These are phyloP conservation scores for Senecio squalidus DNA, from an alignment of 140 eudicot genomes.

Conservation along the genomic window DNA sequence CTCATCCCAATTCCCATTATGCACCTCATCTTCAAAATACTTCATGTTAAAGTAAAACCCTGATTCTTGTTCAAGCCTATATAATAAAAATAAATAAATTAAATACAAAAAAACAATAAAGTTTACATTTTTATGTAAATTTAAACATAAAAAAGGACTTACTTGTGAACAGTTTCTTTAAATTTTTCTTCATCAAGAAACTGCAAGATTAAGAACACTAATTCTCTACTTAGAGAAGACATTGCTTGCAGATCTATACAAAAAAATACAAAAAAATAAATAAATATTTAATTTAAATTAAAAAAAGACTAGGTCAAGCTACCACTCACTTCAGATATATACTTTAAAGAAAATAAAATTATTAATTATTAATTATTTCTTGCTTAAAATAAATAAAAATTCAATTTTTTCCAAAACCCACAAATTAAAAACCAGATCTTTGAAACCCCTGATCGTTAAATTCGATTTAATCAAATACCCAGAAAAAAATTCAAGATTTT, in stretches of 20 bases:
- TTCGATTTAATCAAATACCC: conserved; percentile 1
- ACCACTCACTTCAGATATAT: conserved; percentile 29
- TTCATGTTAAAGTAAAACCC: conserved; percentile 96
- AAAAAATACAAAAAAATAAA: conserved; percentile 14
- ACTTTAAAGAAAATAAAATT: conserved; percentile 6
- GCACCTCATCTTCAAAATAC: conserved; percentile 93
- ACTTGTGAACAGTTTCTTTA: conserved; percentile 93
- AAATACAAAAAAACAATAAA: not conserved
- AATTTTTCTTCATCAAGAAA: conserved; percentile 93
- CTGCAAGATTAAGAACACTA: conserved; percentile 85
- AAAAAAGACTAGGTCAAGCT: conserved; percentile 26
- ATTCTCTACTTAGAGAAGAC: conserved; percentile 93
- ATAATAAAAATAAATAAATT: no score
- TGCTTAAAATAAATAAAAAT: conserved; percentile 14
- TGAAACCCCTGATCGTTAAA: conserved; percentile 27
- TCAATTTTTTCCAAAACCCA: conserved; percentile 12
- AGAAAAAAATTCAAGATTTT: not conserved
- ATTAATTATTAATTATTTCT: conserved; percentile 22
- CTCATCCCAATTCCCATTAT: conserved; percentile 92
- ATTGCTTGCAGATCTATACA: conserved; percentile 80
- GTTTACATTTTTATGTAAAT: not conserved
- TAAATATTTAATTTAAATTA: not conserved
- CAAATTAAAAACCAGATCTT: conserved; percentile 34
- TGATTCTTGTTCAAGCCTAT: conserved; percentile 95
- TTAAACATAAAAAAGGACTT: conserved; percentile 16